Evolutionary conservation across 108 stramenopile species (phyloP).

Genomic region (Pseudonitzschia multistriata): DNA sequence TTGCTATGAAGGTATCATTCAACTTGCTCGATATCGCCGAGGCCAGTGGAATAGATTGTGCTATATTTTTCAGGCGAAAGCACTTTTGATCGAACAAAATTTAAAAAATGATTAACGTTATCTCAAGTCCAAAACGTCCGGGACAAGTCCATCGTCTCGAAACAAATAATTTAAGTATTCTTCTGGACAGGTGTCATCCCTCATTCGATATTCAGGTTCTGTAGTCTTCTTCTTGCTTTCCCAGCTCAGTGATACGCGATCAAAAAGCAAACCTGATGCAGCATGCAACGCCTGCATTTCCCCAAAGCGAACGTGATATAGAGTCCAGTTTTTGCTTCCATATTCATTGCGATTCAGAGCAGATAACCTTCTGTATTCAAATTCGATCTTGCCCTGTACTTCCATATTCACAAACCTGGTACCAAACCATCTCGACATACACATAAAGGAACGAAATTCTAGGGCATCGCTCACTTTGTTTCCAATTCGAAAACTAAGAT

Average conservation of each 20-base stretch:
- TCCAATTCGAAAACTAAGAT: conserved; percentile 38
- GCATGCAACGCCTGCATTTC: conserved; percentile 43
- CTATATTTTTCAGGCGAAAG: too few relatives aligned
- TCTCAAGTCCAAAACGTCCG: conserved; percentile 6
- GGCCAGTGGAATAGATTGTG: too few relatives aligned
- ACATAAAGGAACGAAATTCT: conserved; percentile 64
- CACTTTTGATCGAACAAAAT: too few relatives aligned
- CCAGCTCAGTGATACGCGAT: conserved; percentile 11
- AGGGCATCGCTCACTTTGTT: conserved; percentile 42
- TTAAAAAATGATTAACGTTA: too few relatives aligned
- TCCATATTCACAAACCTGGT: conserved; percentile 29
- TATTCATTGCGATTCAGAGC: conserved; percentile 23
- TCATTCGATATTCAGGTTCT: conserved; percentile 14
- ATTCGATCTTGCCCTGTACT: conserved; percentile 7
- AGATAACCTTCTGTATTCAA: conserved; percentile 1
- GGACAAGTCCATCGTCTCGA: conserved; percentile 5
- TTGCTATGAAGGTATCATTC: too few relatives aligned
- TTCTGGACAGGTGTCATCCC: conserved; percentile 25
- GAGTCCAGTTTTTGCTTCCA: conserved; percentile 33
- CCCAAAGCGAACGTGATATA: conserved; percentile 33
- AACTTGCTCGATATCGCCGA: too few relatives aligned
- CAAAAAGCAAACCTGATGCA: conserved; percentile 11
- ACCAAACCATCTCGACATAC: conserved; percentile 49
- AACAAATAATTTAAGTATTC: conserved; percentile 24
- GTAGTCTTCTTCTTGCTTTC: conserved; percentile 7